Evolutionary conservation across 805 yeast species (phyloP).

Genomic region (Ogataea ganodermae): DNA sequence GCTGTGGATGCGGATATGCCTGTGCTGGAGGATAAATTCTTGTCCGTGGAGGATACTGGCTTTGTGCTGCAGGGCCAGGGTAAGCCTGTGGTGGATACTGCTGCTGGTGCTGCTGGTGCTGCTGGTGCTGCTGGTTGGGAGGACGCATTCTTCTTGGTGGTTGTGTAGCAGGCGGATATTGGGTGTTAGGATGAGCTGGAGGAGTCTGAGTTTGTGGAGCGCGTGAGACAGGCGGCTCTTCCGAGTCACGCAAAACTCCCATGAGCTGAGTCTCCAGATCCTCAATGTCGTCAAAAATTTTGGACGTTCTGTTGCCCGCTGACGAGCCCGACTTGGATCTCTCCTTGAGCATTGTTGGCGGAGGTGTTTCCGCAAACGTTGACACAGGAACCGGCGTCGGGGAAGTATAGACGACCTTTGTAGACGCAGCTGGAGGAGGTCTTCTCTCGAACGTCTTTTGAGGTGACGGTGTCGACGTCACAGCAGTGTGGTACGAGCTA

Average conservation of each 20-base stretch:
- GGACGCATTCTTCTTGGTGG: conserved; percentile 9
- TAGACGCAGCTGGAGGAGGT: conserved; percentile 7
- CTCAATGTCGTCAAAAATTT: conserved; percentile 30
- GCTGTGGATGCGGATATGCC: conserved; percentile 27
- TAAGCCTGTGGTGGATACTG: conserved; percentile 6
- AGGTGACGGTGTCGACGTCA: conserved; percentile 12
- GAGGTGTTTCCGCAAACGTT: not conserved
- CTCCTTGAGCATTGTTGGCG: not conserved
- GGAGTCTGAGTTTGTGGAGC: conserved; percentile 17
- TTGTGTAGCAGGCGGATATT: conserved; percentile 2
- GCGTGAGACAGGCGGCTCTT: conserved; percentile 1
- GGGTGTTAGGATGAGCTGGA: conserved; percentile 11
- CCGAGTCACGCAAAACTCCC: conserved; percentile 23
- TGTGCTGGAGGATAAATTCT: not conserved
- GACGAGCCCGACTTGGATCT: not conserved
- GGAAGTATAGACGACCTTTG: not conserved
- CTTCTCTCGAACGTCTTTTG: conserved; percentile 6
- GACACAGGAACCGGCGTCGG: conserved; percentile 5
- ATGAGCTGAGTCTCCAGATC: conserved; percentile 30
- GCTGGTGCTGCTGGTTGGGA: conserved; percentile 7
- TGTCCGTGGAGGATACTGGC: not conserved
- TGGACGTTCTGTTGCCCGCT: conserved; percentile 24
- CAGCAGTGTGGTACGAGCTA: conserved; percentile 12
- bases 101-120: conserved; percentile 16
- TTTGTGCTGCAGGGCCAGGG: not conserved